These are phyloP conservation scores for Sporobolus alterniflorus DNA, from an alignment of 202 grass and related monocot species.

Conservation along the genomic window DNA sequence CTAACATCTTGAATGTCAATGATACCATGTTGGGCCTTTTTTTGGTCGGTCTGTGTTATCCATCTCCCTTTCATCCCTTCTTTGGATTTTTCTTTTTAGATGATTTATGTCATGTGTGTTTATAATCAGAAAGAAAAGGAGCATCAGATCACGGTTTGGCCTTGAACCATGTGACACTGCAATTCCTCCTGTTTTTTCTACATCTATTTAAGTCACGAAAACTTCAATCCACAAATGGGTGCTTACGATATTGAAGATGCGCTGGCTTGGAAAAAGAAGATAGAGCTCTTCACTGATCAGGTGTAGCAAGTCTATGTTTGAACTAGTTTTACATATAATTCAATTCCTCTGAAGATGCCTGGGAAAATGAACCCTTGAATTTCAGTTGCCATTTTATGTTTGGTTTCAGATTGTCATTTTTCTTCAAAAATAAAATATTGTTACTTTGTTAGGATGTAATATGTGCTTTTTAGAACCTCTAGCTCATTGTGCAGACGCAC, in stretches of 20 bases:
- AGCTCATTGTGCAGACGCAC: neutral
- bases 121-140: conserved; percentile 96
- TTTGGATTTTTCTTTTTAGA: conserved; percentile 52
- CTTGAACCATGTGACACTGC: neutral
- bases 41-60: neutral
- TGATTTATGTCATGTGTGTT: conserved; percentile 90
- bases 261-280: conserved; percentile 86
- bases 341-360: neutral
- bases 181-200: neutral
- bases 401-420: neutral
- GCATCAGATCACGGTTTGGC: conserved; percentile 83
- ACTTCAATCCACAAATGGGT: conserved; percentile 65
- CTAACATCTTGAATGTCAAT: neutral
- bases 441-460: conserved; percentile 9
- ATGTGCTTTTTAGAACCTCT: conserved; percentile 12
- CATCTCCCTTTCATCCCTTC: neutral
- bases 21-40: neutral
- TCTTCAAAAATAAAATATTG: neutral
- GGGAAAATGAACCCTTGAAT: neutral
- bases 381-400: neutral
- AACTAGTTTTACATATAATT: neutral
- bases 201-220: neutral
- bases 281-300: conserved; percentile 94
- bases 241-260: conserved; percentile 90
- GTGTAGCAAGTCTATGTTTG: conserved; percentile 34